Base-by-base conservation (phyloP, 768 basidiomycete genomes). In the Trametes cubensis region DNA sequence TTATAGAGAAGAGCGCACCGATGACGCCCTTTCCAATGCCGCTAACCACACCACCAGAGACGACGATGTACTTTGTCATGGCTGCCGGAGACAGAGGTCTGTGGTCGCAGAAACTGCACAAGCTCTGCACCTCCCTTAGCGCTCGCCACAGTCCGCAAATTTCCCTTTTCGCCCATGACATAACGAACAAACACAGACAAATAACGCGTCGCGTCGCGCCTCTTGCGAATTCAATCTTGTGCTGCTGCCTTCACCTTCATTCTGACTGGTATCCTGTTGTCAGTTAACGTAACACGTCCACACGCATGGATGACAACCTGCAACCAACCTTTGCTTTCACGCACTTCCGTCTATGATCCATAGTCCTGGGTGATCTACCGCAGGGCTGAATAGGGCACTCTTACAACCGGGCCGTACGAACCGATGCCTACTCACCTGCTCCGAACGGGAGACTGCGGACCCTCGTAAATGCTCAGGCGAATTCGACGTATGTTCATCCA, bases 1-100 rank as follows among this genome's bases (percentile, higher is more conserved):
- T n/a, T 56, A 62, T 30, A 66, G n/a, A 71, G 66, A 70, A 70
- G 70, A 70, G 71, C 84, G 78, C 75, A 98, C 96, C 96, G 72
- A 99, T 98, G 64, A 98, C 94, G 69, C 96, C 96, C 85, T 99
- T 99, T 66, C 96, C 96, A 70, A 99, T 99, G 57, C 96, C 96
- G 71, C 94, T 96, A 73, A 99, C 92, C 60, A 99, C 96, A 76
- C 96, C 96, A 61, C 96, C 96, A 41, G 92, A 94, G 30, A 99
- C 93, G 66, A 98, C 70, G 71, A 98, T 98, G 79, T 93, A 98
- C 79, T 98, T 98, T 63, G 92, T 94, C 91, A 95, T 95, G 39
- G 52, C 57, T 17, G 65, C 34, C 25, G 61, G 15, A 34, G 61
- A 58, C 58, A 52, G 53, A 50, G 23, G 52, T 62, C 49, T 26